These are phyloP conservation scores for Annulohypoxylon truncatum DNA, from an alignment of 2,329 filamentous ascomycete genomes.

Conservation along the genomic window DNA sequence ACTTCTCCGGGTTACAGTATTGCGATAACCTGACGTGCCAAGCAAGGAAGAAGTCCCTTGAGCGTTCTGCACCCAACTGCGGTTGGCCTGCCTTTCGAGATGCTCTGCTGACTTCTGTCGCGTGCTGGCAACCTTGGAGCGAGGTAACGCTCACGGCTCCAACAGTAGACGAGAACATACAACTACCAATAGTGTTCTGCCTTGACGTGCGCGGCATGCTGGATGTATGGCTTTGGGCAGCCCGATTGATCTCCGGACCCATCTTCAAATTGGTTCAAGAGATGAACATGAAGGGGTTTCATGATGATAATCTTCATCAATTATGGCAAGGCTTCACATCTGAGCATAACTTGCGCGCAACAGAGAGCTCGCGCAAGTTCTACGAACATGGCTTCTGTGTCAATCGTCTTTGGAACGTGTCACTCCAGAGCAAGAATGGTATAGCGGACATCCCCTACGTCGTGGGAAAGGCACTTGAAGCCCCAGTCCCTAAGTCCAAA, in stretches of 20 bases:
- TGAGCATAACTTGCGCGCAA: slow-evolving; percentile 18
- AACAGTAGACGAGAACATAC: neutral
- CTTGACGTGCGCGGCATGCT: slow-evolving; percentile 22
- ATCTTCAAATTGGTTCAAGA: slow-evolving; percentile 16
- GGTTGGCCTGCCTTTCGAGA: slow-evolving; percentile 22
- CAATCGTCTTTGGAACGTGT: slow-evolving; percentile 29
- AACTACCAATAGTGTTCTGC: slow-evolving; percentile 12
- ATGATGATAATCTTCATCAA: slow-evolving; percentile 4
- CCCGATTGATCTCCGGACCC: slow-evolving; percentile 11
- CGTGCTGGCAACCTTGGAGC: slow-evolving; percentile 16
- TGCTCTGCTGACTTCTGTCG: slow-evolving; percentile 14
- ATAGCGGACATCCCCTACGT: slow-evolving; percentile 20
- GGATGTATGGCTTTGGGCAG: slow-evolving; percentile 21
- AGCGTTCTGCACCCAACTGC: slow-evolving; percentile 16
- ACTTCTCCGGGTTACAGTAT: slow-evolving; percentile 16
- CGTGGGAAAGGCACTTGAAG: slow-evolving; percentile 23
- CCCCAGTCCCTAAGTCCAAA: slow-evolving; percentile 7
- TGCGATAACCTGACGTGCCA: slow-evolving; percentile 20
- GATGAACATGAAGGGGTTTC: slow-evolving; percentile 7
- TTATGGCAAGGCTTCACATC: slow-evolving; percentile 16
- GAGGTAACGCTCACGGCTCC: slow-evolving; percentile 5
- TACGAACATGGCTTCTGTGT: slow-evolving; percentile 23
- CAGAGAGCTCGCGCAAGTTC: slow-evolving; percentile 18
- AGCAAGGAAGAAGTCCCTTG: slow-evolving; percentile 12
- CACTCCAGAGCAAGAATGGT: slow-evolving; percentile 22